Evolutionary conservation across 176 grass and related monocot species (phyloP).

Genomic region (Oryza coarctata): DNA sequence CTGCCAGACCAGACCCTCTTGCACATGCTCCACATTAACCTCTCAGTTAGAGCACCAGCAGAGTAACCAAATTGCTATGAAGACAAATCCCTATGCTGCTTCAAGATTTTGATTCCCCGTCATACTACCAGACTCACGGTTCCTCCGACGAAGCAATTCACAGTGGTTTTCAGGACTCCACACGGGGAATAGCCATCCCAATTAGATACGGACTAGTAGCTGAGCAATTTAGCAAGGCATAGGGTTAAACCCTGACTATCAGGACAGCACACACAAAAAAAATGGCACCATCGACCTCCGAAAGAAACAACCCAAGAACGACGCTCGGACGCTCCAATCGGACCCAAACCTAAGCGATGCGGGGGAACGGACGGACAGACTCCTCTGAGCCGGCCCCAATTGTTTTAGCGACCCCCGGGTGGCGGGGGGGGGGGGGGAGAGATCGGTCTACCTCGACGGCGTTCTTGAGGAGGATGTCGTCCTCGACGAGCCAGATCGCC

Average conservation of each 20-base stretch:
- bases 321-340: neutral
- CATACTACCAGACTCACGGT: neutral
- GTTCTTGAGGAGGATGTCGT: conserved; percentile 85
- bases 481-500: conserved; percentile 60
- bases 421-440: neutral
- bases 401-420: no score
- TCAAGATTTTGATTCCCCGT: neutral
- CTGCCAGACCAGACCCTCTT: neutral
- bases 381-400: neutral
- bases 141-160: neutral
- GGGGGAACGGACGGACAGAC: neutral
- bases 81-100: neutral
- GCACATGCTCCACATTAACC: neutral
- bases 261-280: neutral
- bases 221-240: neutral
- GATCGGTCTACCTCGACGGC: conserved; percentile 54
- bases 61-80: neutral
- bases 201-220: neutral
- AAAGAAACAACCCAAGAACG: neutral
- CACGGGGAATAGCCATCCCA: neutral
- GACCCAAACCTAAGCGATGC: neutral
- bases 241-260: conserved; percentile 8
- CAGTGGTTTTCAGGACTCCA: neutral
- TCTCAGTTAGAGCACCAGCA: neutral
- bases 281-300: neutral